Base-by-base conservation (phyloP, 2,329 filamentous ascomycete species). In the Curvularia hawaiiensis region DNA sequence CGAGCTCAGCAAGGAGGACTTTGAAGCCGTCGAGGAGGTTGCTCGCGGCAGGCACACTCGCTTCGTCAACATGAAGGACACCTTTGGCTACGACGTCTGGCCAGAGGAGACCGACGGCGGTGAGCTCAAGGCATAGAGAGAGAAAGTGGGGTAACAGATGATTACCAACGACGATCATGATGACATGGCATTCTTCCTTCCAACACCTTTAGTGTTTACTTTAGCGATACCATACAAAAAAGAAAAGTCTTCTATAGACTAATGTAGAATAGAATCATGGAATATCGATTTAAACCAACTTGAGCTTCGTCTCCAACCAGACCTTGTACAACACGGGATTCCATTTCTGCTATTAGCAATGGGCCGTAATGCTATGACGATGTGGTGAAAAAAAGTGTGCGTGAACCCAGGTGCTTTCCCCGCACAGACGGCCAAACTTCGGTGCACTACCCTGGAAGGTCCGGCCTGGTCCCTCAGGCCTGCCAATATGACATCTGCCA, bases 61-160 rank as follows among this genome's bases (percentile, higher is more conserved):
- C 38, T 91, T 92, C 69, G 89, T 92, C 58, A 91, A 92, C 79
- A 91, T 91, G 89, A 91, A 90, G 82, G 88, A 90, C 63, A 90
- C 87, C 1, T 91, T 91, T 74, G 89, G 89, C 7, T 90, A 89
- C 72, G 82, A 91, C 66, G 84, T 91, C 49, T 79, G 78, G 78
- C 72, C 77, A n/a, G 72, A 78, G 54, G 78, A 79, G 73, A 68
- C 65, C 0, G 53, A 70, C 12, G 51, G 55, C 46, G 67, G 63
- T 54, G 68, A 68, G 62, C 58, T 70, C 54, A 70, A 67, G 64
- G 64, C 60, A 30, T 69, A 64, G 40, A 46, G 16, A 3, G 31
- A 31, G 10, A 24, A 51, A 20, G 50, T 30, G 33, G 46, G 47
- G 43, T 18, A 20, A 31, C 18, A 35, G 2, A 50, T 50, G 20